Base-by-base conservation (phyloP, 179 eudicot species). In the Silene noctiflora region DNA sequence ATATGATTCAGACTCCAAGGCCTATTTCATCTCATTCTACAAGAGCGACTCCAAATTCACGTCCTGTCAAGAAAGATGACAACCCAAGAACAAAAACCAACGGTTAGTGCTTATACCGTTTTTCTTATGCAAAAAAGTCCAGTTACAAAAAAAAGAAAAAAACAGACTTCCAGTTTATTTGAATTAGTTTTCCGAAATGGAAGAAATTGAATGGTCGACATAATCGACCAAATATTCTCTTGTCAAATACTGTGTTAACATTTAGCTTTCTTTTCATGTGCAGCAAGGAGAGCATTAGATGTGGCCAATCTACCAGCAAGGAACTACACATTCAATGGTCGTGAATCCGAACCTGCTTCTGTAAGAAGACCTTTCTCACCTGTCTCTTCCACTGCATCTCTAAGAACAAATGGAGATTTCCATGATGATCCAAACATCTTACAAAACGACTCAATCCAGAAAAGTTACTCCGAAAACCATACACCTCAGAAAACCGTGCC, bases 331-430 rank as follows among this genome's bases (percentile, higher is more conserved):
- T 58, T 84, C 44, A 83, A 76, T 76, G 84, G 86, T 59, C 86
- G 85, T 19, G 98, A 88, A 79, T 77, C 77, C 19, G 93, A 89
- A 72, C 79, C 89, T 56, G 80, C 86, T 0, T 58, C 80, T 72
- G 74, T 29, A 71, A 82, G 98, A 78, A 91, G 78, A 83, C 98
- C 98, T 20, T 93, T 93, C 83, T 93, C 95, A 0, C 97, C 97
- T 22, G 84, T 94, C 72, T 84, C 98, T 78, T 86, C 95, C 10
- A 89, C 82, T 33, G 84, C 93, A 76, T 87, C 93, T 42, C 81
- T 92, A 59, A 89, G 86, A 83, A 71, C 86, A 69, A 87, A 83
- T 72, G 69, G 83, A 75, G 90, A 84, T 67, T 29, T 81, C 51
- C 46, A 81, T 74, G 92, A 90, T 80, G 91, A 89, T 75, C 78